Percentiles rank a stretch among this genome's conserved stretches.
These are phyloP conservation scores for Phytophthora litchii DNA, from an alignment of 352 stramenopile species.

Conservation along the genomic window DNA sequence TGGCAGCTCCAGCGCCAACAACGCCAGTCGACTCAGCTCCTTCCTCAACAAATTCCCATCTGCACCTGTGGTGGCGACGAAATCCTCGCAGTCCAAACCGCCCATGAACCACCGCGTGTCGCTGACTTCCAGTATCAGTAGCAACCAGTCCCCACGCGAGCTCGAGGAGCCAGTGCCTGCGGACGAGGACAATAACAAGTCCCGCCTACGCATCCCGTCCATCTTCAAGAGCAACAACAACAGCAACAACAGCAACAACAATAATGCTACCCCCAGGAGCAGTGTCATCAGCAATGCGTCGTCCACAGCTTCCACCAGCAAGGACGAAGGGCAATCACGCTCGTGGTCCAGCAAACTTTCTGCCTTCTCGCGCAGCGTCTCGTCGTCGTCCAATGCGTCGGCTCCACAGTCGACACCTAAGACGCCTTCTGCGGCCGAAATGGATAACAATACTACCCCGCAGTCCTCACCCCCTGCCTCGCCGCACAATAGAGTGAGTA, in stretches of 20 bases:
- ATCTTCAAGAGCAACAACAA: constrained; percentile 51
- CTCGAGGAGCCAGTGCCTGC: constrained; percentile 33
- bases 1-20: constrained; percentile 32
- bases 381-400: constrained; percentile 43
- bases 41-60: constrained; percentile 76
- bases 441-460: constrained; percentile 24
- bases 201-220: constrained; percentile 55
- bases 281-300: constrained; percentile 44
- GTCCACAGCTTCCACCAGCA: constrained; percentile 31
- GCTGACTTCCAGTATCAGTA: constrained; percentile 43
- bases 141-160: constrained; percentile 29
- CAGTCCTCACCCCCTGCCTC: constrained; percentile 35
- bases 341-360: constrained; percentile 72
- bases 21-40: constrained; percentile 54
- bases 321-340: constrained; percentile 41
- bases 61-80: constrained; percentile 33
- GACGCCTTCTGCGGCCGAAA: constrained; percentile 23
- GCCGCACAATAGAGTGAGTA: constrained; percentile 31
- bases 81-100: constrained; percentile 27
- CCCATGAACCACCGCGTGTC: constrained; percentile 30
- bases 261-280: constrained; percentile 27
- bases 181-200: constrained; percentile 37
- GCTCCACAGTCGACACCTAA: constrained; percentile 30
- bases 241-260: constrained; percentile 15
- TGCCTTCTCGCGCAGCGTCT: constrained; percentile 56